Base-by-base conservation (phyloP, 2,329 filamentous ascomycete genomes). In the Curvularia hawaiiensis region DNA sequence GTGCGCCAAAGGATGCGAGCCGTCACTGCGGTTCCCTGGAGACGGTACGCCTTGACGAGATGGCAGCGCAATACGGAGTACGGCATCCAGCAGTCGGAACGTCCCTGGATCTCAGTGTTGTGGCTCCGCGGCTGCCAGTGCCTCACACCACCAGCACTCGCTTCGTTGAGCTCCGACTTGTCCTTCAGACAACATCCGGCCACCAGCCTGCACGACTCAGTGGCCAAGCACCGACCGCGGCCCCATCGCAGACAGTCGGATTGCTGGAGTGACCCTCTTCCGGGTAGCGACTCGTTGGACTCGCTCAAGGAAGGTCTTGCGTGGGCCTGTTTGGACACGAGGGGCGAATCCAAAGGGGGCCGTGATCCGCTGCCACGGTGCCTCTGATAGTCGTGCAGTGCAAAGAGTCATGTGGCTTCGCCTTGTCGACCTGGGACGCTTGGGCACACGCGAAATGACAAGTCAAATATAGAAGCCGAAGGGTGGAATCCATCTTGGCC, bases 271-370 rank as follows among this genome's bases (percentile, higher is more conserved):
- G 44, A 22, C 6, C 47, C 26, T 40, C 16, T 33, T 56, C 39
- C 40, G 31, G 53, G 24, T 22, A 26, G 47, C 31, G 31, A 51
- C 52, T 51, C 39, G 46, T n/a, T 39, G 41, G 12, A 44, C 31
- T 51, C 47, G 30, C 41, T 24, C n/a, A 31, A 33, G 53, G 53
- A 50, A 56, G 33, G 35, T 56, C 39, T 52, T 56, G 48, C 50
- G 53, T 50, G 33, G 28, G 5, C 49, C 20, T 30, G 47, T 24
- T 24, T 24, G 22, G 22, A 49, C 22, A 44, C 44, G 30, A 48
- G 44, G 24, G 24, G 35, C 22, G 24, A 24, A 33, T 47, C 28
- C 47, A 22, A 40, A 11, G 24, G 33, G 35, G 35, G 39, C 20
- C 18, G 20, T 31, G 11, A 22, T 28, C 20, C 52, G 38, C 45